These are phyloP conservation scores for Ziziphus jujuba DNA, from an alignment of 306 rosid genomes.

Conservation along the genomic window DNA sequence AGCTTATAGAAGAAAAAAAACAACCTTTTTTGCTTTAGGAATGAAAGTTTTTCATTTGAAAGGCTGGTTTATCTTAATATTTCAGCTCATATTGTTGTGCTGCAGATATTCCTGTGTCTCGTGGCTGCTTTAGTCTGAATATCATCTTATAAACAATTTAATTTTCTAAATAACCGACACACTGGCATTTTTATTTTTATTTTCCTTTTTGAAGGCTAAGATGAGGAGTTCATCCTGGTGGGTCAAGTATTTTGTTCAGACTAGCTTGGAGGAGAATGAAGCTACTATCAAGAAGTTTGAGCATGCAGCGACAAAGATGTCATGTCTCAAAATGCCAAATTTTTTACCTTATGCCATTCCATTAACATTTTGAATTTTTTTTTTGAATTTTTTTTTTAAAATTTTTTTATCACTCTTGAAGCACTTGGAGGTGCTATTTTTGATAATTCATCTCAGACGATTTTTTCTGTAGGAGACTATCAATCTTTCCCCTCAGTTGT, in stretches of 20 bases:
- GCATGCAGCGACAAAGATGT: slow-evolving; percentile 49
- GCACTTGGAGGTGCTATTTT: slow-evolving; percentile 1
- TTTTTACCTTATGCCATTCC: slow-evolving; percentile 66
- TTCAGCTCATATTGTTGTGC: no score
- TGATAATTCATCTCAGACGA: no score
- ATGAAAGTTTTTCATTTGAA: no score
- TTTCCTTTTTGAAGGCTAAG: slow-evolving; percentile 54
- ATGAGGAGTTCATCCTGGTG: slow-evolving; percentile 78
- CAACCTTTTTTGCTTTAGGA: no score
- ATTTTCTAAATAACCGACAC: neutral
- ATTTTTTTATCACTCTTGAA: neutral
- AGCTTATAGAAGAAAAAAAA: no score
- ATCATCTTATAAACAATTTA: no score
- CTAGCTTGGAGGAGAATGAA: slow-evolving; percentile 64
- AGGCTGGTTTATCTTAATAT: no score
- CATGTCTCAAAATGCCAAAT: slow-evolving; percentile 56
- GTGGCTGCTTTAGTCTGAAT: no score
- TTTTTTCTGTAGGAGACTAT: no score
- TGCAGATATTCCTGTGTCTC: no score
- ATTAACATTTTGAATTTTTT: slow-evolving; percentile 28
- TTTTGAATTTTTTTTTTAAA: no score
- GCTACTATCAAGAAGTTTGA: slow-evolving; percentile 53
- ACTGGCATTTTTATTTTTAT: neutral
- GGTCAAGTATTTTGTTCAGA: slow-evolving; percentile 50
- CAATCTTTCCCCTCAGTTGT: neutral